phyloP scores from a whole-genome alignment of 2,329 filamentous ascomycete genomes.

The Colletotrichum sidae region DNA sequence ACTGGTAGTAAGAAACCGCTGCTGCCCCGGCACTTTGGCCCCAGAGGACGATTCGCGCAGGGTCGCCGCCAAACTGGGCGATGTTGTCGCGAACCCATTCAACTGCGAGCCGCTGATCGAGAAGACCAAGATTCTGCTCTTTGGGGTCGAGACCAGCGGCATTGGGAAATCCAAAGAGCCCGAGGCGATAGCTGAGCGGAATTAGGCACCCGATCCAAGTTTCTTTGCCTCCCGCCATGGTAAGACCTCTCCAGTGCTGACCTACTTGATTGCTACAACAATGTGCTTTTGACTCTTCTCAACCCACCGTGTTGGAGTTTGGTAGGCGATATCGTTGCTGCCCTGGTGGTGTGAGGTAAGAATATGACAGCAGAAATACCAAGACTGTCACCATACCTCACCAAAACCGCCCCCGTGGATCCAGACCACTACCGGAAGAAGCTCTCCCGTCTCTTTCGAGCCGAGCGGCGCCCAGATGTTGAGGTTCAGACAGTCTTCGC shows the following conservation, averaged over 20 bases:
- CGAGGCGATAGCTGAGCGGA: conserved; percentile 50
- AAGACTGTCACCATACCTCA: conserved; percentile 16
- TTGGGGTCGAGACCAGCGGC: conserved; percentile 31
- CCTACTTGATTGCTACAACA: conserved; percentile 56
- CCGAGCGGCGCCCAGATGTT: conserved; percentile 58
- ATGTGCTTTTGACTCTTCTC: conserved; percentile 54
- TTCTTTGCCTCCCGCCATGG: too few relatives aligned
- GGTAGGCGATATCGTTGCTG: conserved; percentile 4
- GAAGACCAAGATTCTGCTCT: conserved; percentile 58
- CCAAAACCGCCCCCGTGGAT: conserved; percentile 58
- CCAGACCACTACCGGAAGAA: conserved; percentile 60
- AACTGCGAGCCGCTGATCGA: conserved; percentile 64
- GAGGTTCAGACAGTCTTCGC: conserved; percentile 57
- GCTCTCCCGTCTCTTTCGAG: conserved; percentile 47
- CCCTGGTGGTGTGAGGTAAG: not conserved
- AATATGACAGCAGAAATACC: too few relatives aligned
- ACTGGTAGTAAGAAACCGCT: conserved; percentile 59
- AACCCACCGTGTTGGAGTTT: conserved; percentile 42
- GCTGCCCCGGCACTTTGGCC: conserved; percentile 26
- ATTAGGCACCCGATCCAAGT: not conserved
- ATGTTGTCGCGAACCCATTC: conserved; percentile 65
- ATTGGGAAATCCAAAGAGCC: conserved; percentile 56
- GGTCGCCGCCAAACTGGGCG: conserved; percentile 61
- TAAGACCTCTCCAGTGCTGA: too few relatives aligned
- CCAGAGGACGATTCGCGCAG: conserved; percentile 54